A percentile compares a stretch with the other conserved stretches of the same genome.
These are phyloP conservation scores for Rosa persica DNA, from an alignment of 306 rosid species.

Conservation along the genomic window DNA sequence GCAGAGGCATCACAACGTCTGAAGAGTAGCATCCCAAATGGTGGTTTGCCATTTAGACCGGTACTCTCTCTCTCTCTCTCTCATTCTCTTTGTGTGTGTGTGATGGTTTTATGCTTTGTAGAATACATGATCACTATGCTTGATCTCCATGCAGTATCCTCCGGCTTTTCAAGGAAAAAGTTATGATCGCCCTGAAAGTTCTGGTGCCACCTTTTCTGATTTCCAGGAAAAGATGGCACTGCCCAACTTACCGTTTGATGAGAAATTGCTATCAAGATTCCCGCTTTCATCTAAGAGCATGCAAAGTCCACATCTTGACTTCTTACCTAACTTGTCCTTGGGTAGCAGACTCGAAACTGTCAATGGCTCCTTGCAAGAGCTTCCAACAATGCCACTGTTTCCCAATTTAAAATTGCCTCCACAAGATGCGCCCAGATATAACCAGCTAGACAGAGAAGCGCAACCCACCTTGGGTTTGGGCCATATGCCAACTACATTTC, in stretches of 20 bases:
- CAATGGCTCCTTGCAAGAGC: constrained; percentile 62
- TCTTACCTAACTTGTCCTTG: constrained; percentile 73
- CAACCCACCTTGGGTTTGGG: constrained; percentile 79
- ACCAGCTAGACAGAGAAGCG: constrained; percentile 70
- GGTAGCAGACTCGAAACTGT: constrained; percentile 65
- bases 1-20: constrained; percentile 51
- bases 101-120: not conserved
- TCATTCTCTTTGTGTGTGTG: not conserved
- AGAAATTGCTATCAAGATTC: constrained; percentile 71
- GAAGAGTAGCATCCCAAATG: constrained; percentile 58
- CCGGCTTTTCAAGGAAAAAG: constrained; percentile 48
- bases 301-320: constrained; percentile 60
- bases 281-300: constrained; percentile 63
- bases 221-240: constrained; percentile 75
- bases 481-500: constrained; percentile 56
- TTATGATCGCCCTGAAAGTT: constrained; percentile 47
- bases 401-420: constrained; percentile 76
- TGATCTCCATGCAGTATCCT: constrained; percentile 45
- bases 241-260: constrained; percentile 82
- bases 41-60: constrained; percentile 54
- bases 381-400: constrained; percentile 65
- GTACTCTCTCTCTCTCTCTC: constrained; percentile 42
- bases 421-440: constrained; percentile 67
- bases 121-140: constrained; percentile 21
- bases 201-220: constrained; percentile 49